phyloP scores from a whole-genome alignment of 768 basidiomycete genomes.

The Serendipita sp. region DNA sequence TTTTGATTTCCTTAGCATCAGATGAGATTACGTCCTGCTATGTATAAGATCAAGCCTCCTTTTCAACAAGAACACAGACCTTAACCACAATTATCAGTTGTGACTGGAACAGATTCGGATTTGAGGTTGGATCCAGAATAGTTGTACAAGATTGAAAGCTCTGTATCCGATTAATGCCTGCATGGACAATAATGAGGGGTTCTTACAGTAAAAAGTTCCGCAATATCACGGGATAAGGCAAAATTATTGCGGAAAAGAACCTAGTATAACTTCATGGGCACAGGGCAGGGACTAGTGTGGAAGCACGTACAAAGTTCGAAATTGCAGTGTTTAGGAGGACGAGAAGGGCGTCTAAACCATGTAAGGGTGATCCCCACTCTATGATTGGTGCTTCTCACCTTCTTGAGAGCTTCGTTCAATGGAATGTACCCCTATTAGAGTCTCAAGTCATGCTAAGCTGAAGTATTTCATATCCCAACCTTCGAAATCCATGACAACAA shows the following conservation, averaged over 20 bases:
- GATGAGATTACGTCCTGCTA: conserved; percentile 45
- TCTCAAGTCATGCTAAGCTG: neutral
- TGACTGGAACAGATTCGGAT: conserved; percentile 43
- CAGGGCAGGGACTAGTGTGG: too few relatives aligned
- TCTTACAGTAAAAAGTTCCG: conserved; percentile 43
- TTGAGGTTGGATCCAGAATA: conserved; percentile 40
- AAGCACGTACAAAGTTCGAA: conserved; percentile 36
- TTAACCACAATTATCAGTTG: conserved; percentile 49
- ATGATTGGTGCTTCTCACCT: neutral
- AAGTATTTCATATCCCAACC: conserved; percentile 19
- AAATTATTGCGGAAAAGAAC: conserved; percentile 54
- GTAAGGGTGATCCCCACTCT: neutral
- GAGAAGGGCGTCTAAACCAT: conserved; percentile 32
- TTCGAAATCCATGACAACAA: conserved; percentile 52
- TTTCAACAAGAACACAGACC: conserved; percentile 17
- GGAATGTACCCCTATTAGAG: conserved; percentile 35
- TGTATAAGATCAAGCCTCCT: neutral
- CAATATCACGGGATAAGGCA: conserved; percentile 43
- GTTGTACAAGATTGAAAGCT: conserved; percentile 17
- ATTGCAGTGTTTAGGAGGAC: conserved; percentile 51
- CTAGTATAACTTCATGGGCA: conserved; percentile 17
- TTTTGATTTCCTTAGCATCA: conserved; percentile 39
- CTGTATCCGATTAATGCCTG: neutral
- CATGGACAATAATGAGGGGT: conserved; percentile 26
- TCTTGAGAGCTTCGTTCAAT: conserved; percentile 50